phyloP scores from a whole-genome alignment of 2,329 filamentous ascomycete species.

The Xylaria sp. region DNA sequence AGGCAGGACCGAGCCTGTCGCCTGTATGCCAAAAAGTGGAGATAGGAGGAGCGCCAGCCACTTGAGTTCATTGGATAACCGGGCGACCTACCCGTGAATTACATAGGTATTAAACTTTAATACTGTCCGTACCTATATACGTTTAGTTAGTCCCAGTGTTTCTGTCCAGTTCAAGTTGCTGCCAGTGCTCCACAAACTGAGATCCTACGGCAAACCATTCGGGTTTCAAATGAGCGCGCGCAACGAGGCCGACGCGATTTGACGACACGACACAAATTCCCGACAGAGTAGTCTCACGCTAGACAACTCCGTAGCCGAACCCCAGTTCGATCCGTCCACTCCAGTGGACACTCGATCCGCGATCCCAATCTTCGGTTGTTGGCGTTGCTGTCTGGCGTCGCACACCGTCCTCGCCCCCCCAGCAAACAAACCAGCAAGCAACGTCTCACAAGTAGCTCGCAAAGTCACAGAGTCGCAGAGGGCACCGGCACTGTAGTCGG shows the following conservation, averaged over 20 bases:
- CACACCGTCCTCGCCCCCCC: conserved; percentile 31
- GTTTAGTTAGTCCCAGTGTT: neutral
- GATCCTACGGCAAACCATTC: conserved; percentile 30
- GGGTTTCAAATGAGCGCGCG: conserved; percentile 15
- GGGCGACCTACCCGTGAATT: neutral
- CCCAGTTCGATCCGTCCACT: conserved; percentile 24
- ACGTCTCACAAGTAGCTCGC: conserved; percentile 37
- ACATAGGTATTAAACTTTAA: conserved; percentile 13
- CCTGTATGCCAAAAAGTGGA: neutral
- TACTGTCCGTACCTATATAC: neutral
- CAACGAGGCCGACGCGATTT: conserved; percentile 34
- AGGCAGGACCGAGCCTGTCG: neutral
- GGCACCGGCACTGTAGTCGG: conserved; percentile 24
- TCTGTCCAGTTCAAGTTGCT: conserved; percentile 18
- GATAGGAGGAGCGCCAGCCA: conserved; percentile 2
- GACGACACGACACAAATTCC: conserved; percentile 30
- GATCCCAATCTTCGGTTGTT: conserved; percentile 26
- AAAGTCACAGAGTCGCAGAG: conserved; percentile 19
- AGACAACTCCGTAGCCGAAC: conserved; percentile 31
- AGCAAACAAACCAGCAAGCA: conserved; percentile 26
- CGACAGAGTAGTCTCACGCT: conserved; percentile 33
- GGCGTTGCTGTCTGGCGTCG: conserved; percentile 34
- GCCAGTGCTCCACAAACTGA: conserved; percentile 31
- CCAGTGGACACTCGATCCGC: conserved; percentile 25
- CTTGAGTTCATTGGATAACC: neutral